Base-by-base conservation (phyloP, 352 stramenopile species). In the Globisporangium irregulare region DNA sequence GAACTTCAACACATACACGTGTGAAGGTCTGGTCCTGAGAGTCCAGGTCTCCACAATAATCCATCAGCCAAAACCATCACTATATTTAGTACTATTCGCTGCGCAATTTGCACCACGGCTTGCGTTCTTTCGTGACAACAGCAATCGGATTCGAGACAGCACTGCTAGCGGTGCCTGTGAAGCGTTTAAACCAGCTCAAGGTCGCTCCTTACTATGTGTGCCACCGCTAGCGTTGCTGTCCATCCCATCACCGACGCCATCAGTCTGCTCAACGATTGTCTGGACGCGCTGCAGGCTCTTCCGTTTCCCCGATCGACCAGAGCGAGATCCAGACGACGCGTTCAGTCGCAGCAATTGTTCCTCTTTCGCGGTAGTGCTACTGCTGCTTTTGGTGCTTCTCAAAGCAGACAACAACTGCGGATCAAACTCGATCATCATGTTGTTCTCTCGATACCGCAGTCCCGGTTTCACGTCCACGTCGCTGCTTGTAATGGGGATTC, bases 201-300 rank as follows among this genome's bases (percentile, higher is more conserved):
- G 0, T 7, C 12, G 4, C 38, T 18, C 38, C 14, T 6, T 20
- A 20, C 14, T 46, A 12, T 46, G 34, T 14, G 34, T 14, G 10
- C 34, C 8, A 2, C 34, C 9, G 12, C 34, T 41, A 14, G 38
- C 14, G 38, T 48, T 27, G 27, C 34, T 69, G 24, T 54, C 3
- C 1, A 12, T 18, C 25, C 73, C 69, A 1, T 75, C 69, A 1
- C 25, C n/a, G 8, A 59, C 56, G n/a, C 64, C 64, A n/a, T 76
- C 73, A 14, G 54, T 63, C 3, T 66, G 66, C 65, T 76, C 70
- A 7, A 68, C 51, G 34, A 79, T 76, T 15, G 70, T 71, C 24
- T 71, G 29, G 34, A 79, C 69, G 0, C 43, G 60, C 12, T 59
- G 53, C 9, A 60, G 61, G 22, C 36, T 59, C n/a, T 56, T 73